Conservation (phyloP, 2,329 filamentous ascomycete genomes). For the Fusarium praegraminearum region DNA sequence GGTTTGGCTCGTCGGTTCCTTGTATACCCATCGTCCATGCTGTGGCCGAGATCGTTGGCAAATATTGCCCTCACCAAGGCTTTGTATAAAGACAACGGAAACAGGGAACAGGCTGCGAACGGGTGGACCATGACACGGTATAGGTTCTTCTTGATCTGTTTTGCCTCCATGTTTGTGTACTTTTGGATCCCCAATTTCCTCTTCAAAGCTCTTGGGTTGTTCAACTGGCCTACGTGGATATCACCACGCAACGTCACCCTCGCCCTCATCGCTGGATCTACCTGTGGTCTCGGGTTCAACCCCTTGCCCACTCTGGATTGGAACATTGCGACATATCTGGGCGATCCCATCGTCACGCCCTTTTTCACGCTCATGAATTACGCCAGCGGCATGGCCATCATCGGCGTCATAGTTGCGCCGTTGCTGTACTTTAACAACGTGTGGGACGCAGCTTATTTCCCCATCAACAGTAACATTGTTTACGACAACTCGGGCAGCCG, state of each 20-base stretch:
- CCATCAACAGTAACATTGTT: conserved; percentile 64
- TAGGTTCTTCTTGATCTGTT: conserved; percentile 59
- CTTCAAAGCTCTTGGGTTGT: conserved; percentile 59
- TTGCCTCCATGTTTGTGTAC: conserved; percentile 61
- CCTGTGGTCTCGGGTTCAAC: conserved; percentile 55
- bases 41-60: conserved; percentile 64
- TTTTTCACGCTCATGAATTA: conserved; percentile 50
- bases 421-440: conserved; percentile 60
- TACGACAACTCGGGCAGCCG: conserved; percentile 67
- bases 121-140: conserved; percentile 45
- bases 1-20: conserved; percentile 61
- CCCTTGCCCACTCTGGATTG: conserved; percentile 57
- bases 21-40: conserved; percentile 61
- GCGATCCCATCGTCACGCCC: conserved; percentile 50
- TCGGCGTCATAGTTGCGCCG: conserved; percentile 65
- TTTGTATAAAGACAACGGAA: conserved; percentile 30
- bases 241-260: conserved; percentile 55
- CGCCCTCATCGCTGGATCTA: conserved; percentile 52
- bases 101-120: conserved; percentile 39
- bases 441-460: conserved; percentile 65
- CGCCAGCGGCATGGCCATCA: conserved; percentile 57
- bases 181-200: conserved; percentile 65
- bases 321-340: conserved; percentile 51
- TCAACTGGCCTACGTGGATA: conserved; percentile 66
- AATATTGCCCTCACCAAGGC: conserved; percentile 58